Conservation (phyloP, 2,329 filamentous ascomycete species). For the Dothistroma pini region DNA sequence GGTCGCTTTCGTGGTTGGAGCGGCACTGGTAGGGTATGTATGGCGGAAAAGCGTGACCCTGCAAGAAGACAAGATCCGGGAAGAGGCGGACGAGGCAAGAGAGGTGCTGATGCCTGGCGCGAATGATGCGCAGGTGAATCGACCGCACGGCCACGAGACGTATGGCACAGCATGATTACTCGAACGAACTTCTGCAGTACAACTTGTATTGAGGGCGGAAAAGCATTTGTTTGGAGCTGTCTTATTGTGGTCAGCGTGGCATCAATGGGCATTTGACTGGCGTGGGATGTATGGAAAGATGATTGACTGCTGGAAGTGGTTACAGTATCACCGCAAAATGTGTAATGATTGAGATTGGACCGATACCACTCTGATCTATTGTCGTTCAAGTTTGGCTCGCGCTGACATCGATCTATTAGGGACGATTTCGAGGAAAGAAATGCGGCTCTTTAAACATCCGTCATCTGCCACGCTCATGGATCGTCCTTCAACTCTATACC, state of each 20-base stretch:
- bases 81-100: constrained; percentile 44
- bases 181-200: background rate
- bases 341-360: background rate
- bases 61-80: constrained; percentile 38
- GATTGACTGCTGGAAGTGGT: background rate
- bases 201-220: background rate
- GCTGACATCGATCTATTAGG: background rate
- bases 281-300: background rate
- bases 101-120: constrained; percentile 39
- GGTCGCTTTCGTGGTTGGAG: constrained; percentile 61
- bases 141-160: constrained; percentile 29
- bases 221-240: background rate
- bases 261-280: background rate
- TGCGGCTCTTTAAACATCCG: background rate
- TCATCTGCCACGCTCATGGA: background rate
- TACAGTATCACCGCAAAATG: background rate
- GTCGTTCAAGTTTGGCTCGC: background rate
- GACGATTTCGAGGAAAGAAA: background rate
- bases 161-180: constrained; percentile 28
- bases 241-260: background rate
- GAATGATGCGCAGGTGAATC: constrained; percentile 22
- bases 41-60: constrained; percentile 47
- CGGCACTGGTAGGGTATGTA: constrained; percentile 65
- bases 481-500: background rate
- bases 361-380: background rate